Base-by-base conservation (phyloP, 129 eudicot species). In the Saussurea involucrata region DNA sequence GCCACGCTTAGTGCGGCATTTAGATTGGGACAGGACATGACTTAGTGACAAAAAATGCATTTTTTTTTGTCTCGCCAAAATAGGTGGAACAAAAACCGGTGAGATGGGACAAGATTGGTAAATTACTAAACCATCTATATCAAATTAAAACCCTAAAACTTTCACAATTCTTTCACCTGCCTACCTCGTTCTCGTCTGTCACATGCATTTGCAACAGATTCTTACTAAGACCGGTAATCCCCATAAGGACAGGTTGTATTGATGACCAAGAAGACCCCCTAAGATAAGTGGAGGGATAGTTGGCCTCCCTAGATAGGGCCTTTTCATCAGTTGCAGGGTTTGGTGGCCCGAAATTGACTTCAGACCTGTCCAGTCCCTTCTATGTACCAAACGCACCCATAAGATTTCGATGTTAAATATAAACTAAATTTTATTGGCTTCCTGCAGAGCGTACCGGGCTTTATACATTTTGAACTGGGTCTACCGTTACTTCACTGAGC, bases 401-500 rank as follows among this genome's bases (percentile, higher is more conserved):
- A 31, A 67, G 68, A 15, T 28, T 44, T 49, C 4, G 0, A 42
- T 61, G 63, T 77, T 66, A 27, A 22, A 8, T 67, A 57, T 21
- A 74, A 60, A 37, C 76, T 74, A 40, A 66, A 28, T 67, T 28
- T 55, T 76, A 20, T 32, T 40, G 40, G 74, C 57, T 21, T 25
- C 33, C 25, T 83, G 85, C 98, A 92, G 98, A 64, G 97, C 92
- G 34, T 93, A 93, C 85, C 96, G 98, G 55, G 85, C 78, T 66
- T 84, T 93, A 24, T 93, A 88, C 83, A 90, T 93, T 72, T 74
- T 93, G 63, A 93, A 93, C 85, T 93, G 98, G 98, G 79, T 93
- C 75, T 93, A 93, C 75, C 96, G 98, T 81, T 90, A 90, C 89
- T 90, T 87, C 82, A 93, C 98, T 13, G 98, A 93, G 76, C 92